Evolutionary conservation across 2,329 filamentous ascomycete genomes (phyloP), one percentile per base, ranked within the genome.

Genomic region (Monilinia fructicola): DNA sequence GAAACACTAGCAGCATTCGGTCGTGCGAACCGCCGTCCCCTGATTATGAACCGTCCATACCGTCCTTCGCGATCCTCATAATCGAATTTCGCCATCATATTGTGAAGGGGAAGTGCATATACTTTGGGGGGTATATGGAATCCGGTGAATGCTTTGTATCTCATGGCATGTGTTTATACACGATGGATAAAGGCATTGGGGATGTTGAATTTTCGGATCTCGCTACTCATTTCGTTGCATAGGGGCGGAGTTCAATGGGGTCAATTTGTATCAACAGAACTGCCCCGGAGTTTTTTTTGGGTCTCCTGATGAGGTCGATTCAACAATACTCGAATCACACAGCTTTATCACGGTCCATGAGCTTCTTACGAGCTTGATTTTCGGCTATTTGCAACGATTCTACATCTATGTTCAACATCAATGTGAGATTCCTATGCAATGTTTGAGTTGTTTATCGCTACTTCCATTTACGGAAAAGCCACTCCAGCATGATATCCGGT

Each of bases 1-100:
- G 88, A 91, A 74, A 83, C 89, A 67, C 84, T 87, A 72, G 86
- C 93, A 77, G 87, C 91, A 67, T 97, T 94, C 81, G 85, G 87
- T 72, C 86, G 87, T 77, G 88, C 91, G 61, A 87, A 89, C 72
- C 84, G 90, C 74, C 85, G 87, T 70, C 92, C 93, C 31, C 87
- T 94, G 74, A 87, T 96, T 70, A 82, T 86, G 72, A 70, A 71
- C 55, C 72, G 74, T 64, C 69, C 66, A 66, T 73, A 73, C 52
- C 69, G 64, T 40, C 65, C 67, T 53, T 60, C 64, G 21, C 38
- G 26, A 31, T 54, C 46, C 5, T 44, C 42, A 16, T 61, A 46
- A 54, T 44, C 21, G 26, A 42, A 35, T 18, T 23, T 35, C 23
- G 11, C 26, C 4, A 31, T n/a, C 18, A 12, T 42, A 2, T 26